Conservation (phyloP, 495 filamentous ascomycete species). For the Tuber microsphaerosporum region DNA sequence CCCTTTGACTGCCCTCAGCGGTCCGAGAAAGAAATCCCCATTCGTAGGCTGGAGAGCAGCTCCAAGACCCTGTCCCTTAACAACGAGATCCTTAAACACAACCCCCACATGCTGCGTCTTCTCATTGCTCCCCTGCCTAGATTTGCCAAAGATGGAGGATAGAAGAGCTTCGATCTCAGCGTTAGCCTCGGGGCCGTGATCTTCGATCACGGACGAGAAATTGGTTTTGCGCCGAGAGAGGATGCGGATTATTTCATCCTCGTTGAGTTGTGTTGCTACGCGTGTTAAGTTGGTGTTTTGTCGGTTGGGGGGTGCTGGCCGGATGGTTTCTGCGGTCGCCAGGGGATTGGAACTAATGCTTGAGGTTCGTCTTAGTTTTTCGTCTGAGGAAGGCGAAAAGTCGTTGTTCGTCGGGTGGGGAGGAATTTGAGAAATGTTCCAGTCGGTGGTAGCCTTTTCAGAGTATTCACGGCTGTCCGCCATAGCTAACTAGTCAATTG, state of each 20-base stretch:
- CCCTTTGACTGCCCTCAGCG: constrained; percentile 50
- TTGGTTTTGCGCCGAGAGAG: constrained; percentile 50
- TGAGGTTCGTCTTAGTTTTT: background rate
- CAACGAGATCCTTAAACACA: constrained; percentile 57
- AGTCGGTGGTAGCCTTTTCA: background rate
- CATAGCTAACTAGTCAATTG: background rate
- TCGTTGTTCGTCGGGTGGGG: background rate
- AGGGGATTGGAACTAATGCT: background rate
- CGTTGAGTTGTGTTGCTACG: constrained; percentile 14
- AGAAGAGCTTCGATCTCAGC: constrained; percentile 55
- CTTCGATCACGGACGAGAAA: constrained; percentile 42
- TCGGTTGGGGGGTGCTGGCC: background rate
- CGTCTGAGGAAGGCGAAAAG: background rate
- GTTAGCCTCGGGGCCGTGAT: constrained; percentile 49
- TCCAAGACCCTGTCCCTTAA: constrained; percentile 62
- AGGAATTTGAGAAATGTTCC: background rate
- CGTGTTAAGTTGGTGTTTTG: background rate
- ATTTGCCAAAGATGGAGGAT: constrained; percentile 59
- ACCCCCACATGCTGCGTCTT: constrained; percentile 56
- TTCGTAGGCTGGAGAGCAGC: constrained; percentile 59
- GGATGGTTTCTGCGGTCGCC: background rate
- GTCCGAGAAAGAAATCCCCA: constrained; percentile 56
- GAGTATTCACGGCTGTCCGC: background rate
- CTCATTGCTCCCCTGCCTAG: constrained; percentile 57
- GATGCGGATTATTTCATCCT: constrained; percentile 50